Conservation (phyloP, 129 eudicot species). For the Ambrosia trifida region DNA sequence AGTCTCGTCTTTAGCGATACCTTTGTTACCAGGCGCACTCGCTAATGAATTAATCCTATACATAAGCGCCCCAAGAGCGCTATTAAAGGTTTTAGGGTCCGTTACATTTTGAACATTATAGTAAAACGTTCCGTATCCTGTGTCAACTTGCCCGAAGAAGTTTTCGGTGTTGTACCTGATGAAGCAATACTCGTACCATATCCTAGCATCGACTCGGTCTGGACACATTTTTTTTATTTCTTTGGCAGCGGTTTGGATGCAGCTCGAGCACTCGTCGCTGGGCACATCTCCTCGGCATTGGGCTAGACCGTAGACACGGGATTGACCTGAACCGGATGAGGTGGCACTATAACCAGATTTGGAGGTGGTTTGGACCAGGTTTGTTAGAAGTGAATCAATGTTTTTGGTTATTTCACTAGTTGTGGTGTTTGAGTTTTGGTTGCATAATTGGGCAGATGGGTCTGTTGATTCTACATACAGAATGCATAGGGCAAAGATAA, state of each 20-base stretch:
- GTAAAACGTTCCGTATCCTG: slow-evolving; percentile 42
- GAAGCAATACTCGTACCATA: slow-evolving; percentile 88
- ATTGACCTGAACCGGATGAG: slow-evolving; percentile 42
- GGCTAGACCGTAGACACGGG: slow-evolving; percentile 67
- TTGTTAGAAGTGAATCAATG: slow-evolving; percentile 41
- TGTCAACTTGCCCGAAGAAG: slow-evolving; percentile 64
- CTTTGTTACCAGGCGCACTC: slow-evolving; percentile 41
- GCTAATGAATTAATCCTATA: slow-evolving; percentile 45
- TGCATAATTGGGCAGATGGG: slow-evolving; percentile 44
- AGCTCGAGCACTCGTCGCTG: slow-evolving; percentile 55
- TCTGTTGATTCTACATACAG: slow-evolving; percentile 43
- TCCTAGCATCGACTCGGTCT: slow-evolving; percentile 54
- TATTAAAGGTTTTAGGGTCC: slow-evolving; percentile 53
- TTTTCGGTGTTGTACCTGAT: slow-evolving; percentile 53
- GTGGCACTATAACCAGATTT: slow-evolving; percentile 39
- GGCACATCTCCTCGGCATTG: slow-evolving; percentile 89
- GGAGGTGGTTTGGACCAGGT: slow-evolving; percentile 38
- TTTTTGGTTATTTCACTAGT: slow-evolving; percentile 37
- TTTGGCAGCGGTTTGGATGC: slow-evolving; percentile 67
- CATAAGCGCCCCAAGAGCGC: slow-evolving; percentile 48
- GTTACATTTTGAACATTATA: slow-evolving; percentile 57
- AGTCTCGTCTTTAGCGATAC: slow-evolving; percentile 55
- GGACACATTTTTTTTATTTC: slow-evolving; percentile 52
- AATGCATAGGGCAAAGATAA: slow-evolving; percentile 33
- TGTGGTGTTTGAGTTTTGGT: slow-evolving; percentile 31